phyloP scores from a whole-genome alignment of 148 eudicot genomes.

The Rhododendron mucronatum region DNA sequence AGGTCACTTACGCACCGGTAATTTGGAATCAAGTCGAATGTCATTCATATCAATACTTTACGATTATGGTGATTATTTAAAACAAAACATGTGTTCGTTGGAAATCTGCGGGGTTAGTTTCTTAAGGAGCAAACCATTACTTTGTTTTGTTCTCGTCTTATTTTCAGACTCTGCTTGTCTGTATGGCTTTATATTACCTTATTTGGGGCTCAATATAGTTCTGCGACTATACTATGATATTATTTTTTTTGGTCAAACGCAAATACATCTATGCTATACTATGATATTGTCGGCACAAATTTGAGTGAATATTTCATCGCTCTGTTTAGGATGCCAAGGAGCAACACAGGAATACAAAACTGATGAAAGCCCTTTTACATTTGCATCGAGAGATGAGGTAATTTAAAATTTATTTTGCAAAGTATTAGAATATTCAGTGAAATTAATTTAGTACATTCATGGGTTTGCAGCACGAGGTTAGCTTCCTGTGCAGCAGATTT shows the following conservation, averaged over 20 bases:
- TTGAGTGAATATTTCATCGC: constrained; percentile 5
- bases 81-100: not conserved
- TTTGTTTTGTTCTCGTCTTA: not conserved
- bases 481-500: constrained; percentile 77
- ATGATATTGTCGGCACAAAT: not conserved
- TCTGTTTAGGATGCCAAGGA: constrained; percentile 72
- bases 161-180: not conserved
- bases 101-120: not conserved
- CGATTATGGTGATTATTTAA: not conserved
- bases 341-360: constrained; percentile 89
- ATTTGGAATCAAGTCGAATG: not conserved
- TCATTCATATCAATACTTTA: not conserved
- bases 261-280: not conserved
- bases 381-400: constrained; percentile 96
- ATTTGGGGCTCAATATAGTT: not conserved
- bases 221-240: not conserved
- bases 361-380: constrained; percentile 74
- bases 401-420: not conserved
- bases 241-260: not conserved
- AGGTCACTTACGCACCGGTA: not conserved
- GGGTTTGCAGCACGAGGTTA: constrained; percentile 78
- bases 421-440: not conserved
- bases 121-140: not conserved
- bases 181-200: not conserved
- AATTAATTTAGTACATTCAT: constrained; percentile 4